Evolutionary conservation across 306 rosid genomes (phyloP).

Genomic region (Corylus avellana): DNA sequence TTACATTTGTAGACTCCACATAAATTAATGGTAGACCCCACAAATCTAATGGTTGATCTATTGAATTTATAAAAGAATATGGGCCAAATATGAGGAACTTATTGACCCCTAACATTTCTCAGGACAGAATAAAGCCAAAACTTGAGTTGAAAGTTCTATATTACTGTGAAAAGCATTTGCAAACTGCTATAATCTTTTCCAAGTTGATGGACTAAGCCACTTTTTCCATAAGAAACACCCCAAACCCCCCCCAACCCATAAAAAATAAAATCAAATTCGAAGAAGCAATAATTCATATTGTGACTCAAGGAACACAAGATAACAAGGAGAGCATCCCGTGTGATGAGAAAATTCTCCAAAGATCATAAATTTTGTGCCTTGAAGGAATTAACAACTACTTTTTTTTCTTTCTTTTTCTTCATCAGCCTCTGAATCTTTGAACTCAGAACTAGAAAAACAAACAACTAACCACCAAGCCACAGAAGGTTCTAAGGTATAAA

Average conservation of each 20-base stretch:
- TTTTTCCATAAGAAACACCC: not conserved
- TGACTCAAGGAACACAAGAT: not conserved
- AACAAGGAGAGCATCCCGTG: not conserved
- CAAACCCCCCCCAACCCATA: not conserved
- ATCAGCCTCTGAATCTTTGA: too few relatives aligned
- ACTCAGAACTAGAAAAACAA: too few relatives aligned
- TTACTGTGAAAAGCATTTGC: not conserved
- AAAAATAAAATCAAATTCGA: not conserved
- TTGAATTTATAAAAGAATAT: too few relatives aligned
- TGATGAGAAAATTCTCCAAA: not conserved
- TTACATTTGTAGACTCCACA: too few relatives aligned
- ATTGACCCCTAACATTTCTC: too few relatives aligned
- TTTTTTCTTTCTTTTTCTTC: too few relatives aligned
- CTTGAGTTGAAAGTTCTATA: not conserved
- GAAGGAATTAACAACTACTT: too few relatives aligned
- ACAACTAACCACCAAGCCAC: too few relatives aligned
- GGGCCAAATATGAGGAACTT: too few relatives aligned
- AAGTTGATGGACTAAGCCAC: not conserved
- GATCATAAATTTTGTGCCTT: not conserved
- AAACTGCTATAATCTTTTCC: not conserved
- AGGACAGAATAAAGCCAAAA: not conserved
- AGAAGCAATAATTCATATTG: not conserved
- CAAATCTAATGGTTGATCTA: too few relatives aligned
- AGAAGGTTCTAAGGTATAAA: conserved; percentile 3
- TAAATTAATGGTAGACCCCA: too few relatives aligned